These are phyloP conservation scores for Calonectria crousiana DNA, from an alignment of 2,329 filamentous ascomycete genomes.

Conservation along the genomic window DNA sequence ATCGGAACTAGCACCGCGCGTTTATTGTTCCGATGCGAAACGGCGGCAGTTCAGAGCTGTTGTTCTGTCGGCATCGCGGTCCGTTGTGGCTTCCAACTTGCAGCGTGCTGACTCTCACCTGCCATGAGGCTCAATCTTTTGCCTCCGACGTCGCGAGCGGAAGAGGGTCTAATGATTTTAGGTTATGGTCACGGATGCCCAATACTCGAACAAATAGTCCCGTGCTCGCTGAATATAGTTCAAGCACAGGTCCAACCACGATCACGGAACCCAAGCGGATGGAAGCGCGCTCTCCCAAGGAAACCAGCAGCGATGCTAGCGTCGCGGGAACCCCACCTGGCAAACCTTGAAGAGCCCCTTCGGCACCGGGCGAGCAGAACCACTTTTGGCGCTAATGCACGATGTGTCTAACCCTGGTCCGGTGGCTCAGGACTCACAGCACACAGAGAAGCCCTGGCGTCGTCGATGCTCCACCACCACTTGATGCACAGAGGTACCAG, in stretches of 20 bases:
- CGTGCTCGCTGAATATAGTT: slow-evolving; percentile 28
- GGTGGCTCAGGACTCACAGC: slow-evolving; percentile 24
- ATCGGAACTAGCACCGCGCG: slow-evolving; percentile 15
- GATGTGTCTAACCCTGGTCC: slow-evolving; percentile 45
- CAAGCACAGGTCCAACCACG: slow-evolving; percentile 22
- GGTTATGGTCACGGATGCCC: neutral
- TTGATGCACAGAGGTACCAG: slow-evolving; percentile 7
- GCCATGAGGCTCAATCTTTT: neutral
- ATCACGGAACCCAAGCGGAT: slow-evolving; percentile 5
- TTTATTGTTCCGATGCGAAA: slow-evolving; percentile 14
- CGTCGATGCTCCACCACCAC: neutral
- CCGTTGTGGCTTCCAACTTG: slow-evolving; percentile 2
- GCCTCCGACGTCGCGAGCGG: neutral
- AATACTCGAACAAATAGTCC: slow-evolving; percentile 7
- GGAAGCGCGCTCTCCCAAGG: slow-evolving; percentile 15
- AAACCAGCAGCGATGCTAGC: slow-evolving; percentile 34
- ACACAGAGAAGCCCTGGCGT: slow-evolving; percentile 19
- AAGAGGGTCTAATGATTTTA: neutral
- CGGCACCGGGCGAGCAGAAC: slow-evolving; percentile 38
- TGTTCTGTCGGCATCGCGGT: slow-evolving; percentile 10
- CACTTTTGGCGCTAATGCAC: slow-evolving; percentile 44
- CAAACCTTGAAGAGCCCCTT: slow-evolving; percentile 23
- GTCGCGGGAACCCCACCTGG: slow-evolving; percentile 22
- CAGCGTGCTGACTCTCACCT: neutral
- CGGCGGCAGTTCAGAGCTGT: slow-evolving; percentile 12